These are phyloP conservation scores for Trifolium pratense DNA, from an alignment of 306 rosid genomes.

Conservation along the genomic window DNA sequence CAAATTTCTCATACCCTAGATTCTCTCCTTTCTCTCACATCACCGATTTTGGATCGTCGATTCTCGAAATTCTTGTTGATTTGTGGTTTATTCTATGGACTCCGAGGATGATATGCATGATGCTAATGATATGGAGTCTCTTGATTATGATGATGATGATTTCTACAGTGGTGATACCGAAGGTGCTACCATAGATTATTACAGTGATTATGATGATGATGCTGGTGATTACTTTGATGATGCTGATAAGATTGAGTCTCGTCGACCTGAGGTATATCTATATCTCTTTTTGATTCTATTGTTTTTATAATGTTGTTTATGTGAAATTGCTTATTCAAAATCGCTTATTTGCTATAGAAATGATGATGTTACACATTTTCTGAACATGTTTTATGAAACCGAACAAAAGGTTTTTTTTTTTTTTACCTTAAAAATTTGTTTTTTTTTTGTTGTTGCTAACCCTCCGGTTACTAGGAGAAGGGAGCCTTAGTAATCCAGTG, in stretches of 20 bases:
- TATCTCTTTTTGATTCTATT: slow-evolving; percentile 10
- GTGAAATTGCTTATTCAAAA: not conserved
- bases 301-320: not conserved
- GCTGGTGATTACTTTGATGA: slow-evolving; percentile 60
- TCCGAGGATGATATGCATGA: slow-evolving; percentile 92
- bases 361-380: not conserved
- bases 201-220: slow-evolving; percentile 62
- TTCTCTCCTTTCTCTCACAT: not conserved
- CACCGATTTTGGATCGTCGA: not conserved
- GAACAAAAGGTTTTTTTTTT: not conserved
- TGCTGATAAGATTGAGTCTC: slow-evolving; percentile 53
- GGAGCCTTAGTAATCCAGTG: no score
- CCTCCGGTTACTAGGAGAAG: no score
- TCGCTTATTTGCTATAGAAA: not conserved
- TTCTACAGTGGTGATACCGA: slow-evolving; percentile 81
- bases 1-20: slow-evolving; percentile 34
- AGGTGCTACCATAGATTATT: slow-evolving; percentile 58
- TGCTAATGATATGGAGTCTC: slow-evolving; percentile 73
- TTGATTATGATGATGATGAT: slow-evolving; percentile 64
- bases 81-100: slow-evolving; percentile 55
- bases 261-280: slow-evolving; percentile 68
- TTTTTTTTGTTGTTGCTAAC: no score
- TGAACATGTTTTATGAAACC: not conserved
- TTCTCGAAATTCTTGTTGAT: not conserved
- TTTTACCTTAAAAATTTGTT: not conserved